Conservation (phyloP, 2,329 filamentous ascomycete genomes). For the Verticillium longisporum region DNA sequence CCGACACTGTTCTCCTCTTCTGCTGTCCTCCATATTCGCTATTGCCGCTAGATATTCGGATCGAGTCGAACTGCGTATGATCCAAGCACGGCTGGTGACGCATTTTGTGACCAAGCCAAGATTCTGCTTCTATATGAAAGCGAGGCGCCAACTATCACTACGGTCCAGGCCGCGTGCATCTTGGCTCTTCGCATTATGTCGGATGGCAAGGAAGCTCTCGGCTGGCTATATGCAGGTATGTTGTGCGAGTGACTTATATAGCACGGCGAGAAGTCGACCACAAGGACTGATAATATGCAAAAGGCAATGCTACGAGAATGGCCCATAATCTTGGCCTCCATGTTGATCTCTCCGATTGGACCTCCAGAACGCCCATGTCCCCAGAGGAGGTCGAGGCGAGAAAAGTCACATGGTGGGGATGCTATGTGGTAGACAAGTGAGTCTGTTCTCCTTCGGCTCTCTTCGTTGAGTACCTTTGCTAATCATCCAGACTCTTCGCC, state of each 20-base stretch:
- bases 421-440: slow-evolving; percentile 16
- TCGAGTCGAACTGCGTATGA: slow-evolving; percentile 21
- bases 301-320: slow-evolving; percentile 18
- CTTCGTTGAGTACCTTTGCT: background rate
- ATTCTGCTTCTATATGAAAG: slow-evolving; percentile 13
- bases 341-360: slow-evolving; percentile 12
- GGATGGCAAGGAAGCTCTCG: slow-evolving; percentile 14
- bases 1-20: slow-evolving; percentile 19
- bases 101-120: slow-evolving; percentile 21
- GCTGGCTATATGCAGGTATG: slow-evolving; percentile 15
- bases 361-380: slow-evolving; percentile 2
- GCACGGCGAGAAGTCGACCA: background rate
- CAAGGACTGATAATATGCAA: background rate
- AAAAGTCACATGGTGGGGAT: slow-evolving; percentile 17
- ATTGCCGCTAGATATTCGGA: slow-evolving; percentile 25
- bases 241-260: background rate
- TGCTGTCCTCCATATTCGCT: slow-evolving; percentile 26
- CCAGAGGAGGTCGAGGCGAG: slow-evolving; percentile 13
- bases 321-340: slow-evolving; percentile 17
- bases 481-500: slow-evolving; percentile 6
- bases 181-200: slow-evolving; percentile 14
- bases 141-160: slow-evolving; percentile 14
- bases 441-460: background rate
- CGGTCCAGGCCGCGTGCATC: slow-evolving; percentile 15
- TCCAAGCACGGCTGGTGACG: slow-evolving; percentile 23